Evolutionary conservation across 164 flowering plant genomes (phyloP).

Genomic region (Brasenia schreberi): DNA sequence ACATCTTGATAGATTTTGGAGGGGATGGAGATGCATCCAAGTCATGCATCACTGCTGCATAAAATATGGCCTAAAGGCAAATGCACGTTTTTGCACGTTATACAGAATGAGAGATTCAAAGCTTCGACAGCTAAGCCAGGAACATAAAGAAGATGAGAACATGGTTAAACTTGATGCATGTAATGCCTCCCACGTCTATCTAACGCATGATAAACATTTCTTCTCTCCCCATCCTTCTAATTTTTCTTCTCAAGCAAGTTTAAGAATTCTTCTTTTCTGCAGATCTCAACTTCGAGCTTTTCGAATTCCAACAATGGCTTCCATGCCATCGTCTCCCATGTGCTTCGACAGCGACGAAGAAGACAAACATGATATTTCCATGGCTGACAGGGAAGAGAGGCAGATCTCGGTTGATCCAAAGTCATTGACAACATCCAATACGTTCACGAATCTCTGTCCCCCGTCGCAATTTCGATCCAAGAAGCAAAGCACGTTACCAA

Average conservation of each 20-base stretch:
- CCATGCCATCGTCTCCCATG: background rate
- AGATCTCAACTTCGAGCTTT: background rate
- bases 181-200: background rate
- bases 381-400: slow-evolving; percentile 19
- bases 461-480: slow-evolving; percentile 1
- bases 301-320: background rate
- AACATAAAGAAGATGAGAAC: background rate
- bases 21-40: background rate
- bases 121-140: no score
- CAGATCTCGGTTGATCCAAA: slow-evolving; percentile 53
- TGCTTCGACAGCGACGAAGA: background rate
- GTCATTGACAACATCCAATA: slow-evolving; percentile 24
- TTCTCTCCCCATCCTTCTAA: background rate
- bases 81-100: background rate
- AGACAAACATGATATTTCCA: background rate
- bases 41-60: background rate
- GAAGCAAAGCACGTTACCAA: slow-evolving; percentile 10
- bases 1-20: no score
- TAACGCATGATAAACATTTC: background rate
- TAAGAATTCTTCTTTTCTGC: background rate
- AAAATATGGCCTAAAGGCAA: background rate
- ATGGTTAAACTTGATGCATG: background rate
- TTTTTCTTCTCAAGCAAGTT: background rate
- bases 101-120: background rate
- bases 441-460: slow-evolving; percentile 1